Conservation (phyloP, 371 early-diverging fungal genomes). For the Blakeslea trispora region DNA sequence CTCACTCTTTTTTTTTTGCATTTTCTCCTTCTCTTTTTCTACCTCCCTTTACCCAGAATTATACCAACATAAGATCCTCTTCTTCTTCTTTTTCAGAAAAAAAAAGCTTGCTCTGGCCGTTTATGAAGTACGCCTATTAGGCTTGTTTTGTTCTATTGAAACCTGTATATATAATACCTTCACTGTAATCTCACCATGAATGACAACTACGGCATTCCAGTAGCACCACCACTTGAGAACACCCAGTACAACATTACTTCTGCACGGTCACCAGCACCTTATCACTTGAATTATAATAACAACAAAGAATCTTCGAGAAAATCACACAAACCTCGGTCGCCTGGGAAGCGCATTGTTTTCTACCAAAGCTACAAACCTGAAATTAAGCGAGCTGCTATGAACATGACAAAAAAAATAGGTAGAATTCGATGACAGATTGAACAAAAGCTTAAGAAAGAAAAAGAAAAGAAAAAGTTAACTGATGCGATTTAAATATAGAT, state of each 20-base stretch:
- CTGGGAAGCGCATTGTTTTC: conserved; percentile 14
- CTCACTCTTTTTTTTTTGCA: not conserved
- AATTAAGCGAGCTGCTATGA: conserved; percentile 1
- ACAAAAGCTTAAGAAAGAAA: too few relatives aligned
- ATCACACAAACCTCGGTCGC: conserved; percentile 9
- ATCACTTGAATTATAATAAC: not conserved
- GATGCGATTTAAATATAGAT: conserved; percentile 12
- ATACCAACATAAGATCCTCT: too few relatives aligned
- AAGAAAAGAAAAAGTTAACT: not conserved
- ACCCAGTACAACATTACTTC: not conserved
- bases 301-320: conserved; percentile 1
- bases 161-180: conserved; percentile 1
- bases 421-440: not conserved
- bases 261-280: not conserved
- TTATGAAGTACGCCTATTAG: too few relatives aligned
- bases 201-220: conserved; percentile 16
- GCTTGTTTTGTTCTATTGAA: not conserved
- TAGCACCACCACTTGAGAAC: conserved; percentile 24
- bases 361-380: conserved; percentile 15
- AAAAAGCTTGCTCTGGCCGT: too few relatives aligned
- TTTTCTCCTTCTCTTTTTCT: conserved; percentile 1
- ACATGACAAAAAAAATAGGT: conserved; percentile 18
- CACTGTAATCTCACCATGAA: conserved; percentile 3
- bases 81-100: not conserved
- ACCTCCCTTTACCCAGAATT: too few relatives aligned